Percentiles rank a stretch among this genome's conserved stretches.
phyloP scores from a whole-genome alignment of 176 grass and related monocot genomes.

The Aegilops sharonensis region DNA sequence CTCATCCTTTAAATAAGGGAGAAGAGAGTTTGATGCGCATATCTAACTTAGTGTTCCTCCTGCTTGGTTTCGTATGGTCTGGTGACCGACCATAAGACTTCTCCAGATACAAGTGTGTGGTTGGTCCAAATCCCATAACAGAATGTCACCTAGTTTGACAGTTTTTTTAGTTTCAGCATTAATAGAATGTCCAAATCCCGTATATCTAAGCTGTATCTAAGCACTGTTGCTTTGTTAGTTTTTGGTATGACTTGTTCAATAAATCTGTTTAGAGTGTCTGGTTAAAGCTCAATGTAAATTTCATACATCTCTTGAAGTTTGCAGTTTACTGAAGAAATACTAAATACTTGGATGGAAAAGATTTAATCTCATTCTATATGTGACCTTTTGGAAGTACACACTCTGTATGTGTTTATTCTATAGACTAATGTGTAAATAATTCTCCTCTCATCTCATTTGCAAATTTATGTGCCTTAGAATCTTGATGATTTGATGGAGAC shows the following conservation, averaged over 20 bases:
- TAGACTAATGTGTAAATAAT: background rate
- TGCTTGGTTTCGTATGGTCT: slow-evolving; percentile 3
- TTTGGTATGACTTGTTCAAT: background rate
- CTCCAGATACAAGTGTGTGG: background rate
- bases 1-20: too few species aligned
- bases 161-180: background rate
- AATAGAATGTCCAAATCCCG: background rate
- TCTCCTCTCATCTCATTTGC: background rate
- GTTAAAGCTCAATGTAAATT: slow-evolving; percentile 10
- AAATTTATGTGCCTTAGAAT: slow-evolving; percentile 8
- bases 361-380: background rate
- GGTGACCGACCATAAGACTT: background rate
- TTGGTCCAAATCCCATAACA: background rate
- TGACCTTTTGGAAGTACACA: slow-evolving; percentile 10
- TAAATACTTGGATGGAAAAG: slow-evolving; percentile 21
- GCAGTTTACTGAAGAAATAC: background rate
- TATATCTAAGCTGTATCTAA: background rate
- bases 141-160: background rate
- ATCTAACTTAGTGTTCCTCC: background rate
- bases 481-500: slow-evolving; percentile 7
- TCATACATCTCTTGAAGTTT: slow-evolving; percentile 7
- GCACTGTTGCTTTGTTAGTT: background rate
- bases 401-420: background rate
- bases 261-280: background rate
- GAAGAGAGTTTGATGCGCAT: background rate